Base-by-base conservation (phyloP, 2,329 filamentous ascomycete genomes). In the Venturia pyrina region DNA sequence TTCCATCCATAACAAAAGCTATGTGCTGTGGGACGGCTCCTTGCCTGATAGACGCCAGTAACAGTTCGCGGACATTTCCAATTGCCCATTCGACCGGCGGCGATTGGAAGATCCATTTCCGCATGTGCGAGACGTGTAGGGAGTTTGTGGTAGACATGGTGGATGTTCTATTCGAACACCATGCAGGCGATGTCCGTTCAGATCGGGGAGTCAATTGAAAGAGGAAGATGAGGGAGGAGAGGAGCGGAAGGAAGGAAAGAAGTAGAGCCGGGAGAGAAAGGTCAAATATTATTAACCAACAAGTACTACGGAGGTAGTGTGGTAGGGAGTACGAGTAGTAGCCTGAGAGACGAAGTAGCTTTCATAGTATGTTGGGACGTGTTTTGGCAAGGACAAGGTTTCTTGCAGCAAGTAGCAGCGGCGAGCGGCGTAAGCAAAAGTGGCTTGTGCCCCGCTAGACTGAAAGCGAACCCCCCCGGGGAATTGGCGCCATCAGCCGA, bases 1-100 rank as follows among this genome's bases (percentile, higher is more conserved):
- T 99, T 66, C 95, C 95, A 75, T 99, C 95, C 95, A 99, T 99
- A 71, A 97, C 93, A 74, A 99, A 99, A n/a, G 95, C 95, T 68
- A 99, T 86, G 85, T 99, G 95, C 73, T 91, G 88, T 11, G 95
- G 95, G 65, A 99, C 89, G 1, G 92, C 91, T 0, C 95, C 95
- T 77, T 97, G 93, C 73, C 88, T 88, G 65, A 98, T 79, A 62
- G 93, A 89, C 65, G 91, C 91, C 71, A 99, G 95, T 68, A 98
- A 83, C 63, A 96, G 80, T 75, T 96, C 90, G 69, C 91, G 87
- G 24, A 96, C 78, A 71, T 88, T 86, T 67, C 85, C 86, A 67
- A 96, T 82, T n/a, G 84, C 86, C 88, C 91, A 97, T 85, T 96
- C 92, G 71, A 91, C 88, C 0, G 95, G 95, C 17, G 95, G 95